Evolutionary conservation across 148 eudicot genomes (phyloP).

Genomic region (Rhododendron kiyosumense): DNA sequence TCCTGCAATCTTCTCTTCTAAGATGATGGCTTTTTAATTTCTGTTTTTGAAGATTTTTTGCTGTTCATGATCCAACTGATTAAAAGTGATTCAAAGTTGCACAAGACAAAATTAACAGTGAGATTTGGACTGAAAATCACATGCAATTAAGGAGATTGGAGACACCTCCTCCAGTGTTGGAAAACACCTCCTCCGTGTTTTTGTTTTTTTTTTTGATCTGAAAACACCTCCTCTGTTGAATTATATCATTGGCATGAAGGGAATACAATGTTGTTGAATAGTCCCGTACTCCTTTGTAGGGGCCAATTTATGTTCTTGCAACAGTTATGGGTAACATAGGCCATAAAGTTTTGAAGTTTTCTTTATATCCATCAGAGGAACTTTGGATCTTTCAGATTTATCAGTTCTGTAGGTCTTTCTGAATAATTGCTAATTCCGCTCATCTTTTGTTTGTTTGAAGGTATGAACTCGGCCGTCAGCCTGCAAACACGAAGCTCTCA

Average conservation of each 20-base stretch:
- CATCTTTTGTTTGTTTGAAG: conserved; percentile 7
- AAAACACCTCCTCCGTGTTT: background rate
- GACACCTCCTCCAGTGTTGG: background rate
- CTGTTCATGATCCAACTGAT: background rate
- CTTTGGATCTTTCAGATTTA: background rate
- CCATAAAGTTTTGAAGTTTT: background rate
- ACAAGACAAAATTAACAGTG: background rate
- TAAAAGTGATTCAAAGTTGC: background rate
- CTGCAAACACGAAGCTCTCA: conserved; percentile 28
- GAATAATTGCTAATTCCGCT: background rate
- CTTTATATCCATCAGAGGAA: background rate
- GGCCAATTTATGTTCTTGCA: background rate
- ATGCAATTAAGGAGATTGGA: background rate
- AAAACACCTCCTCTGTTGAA: background rate
- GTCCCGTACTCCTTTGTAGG: background rate
- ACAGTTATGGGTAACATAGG: background rate
- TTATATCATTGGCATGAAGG: background rate
- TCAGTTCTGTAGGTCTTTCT: background rate
- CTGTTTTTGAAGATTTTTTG: background rate
- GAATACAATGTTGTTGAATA: background rate
- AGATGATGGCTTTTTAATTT: background rate
- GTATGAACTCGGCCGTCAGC: conserved; percentile 29
- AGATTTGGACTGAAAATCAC: background rate
- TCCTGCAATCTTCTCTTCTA: background rate
- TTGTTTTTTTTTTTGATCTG: no score